Evolutionary conservation across 345 rosid genomes (phyloP), one percentile per base, ranked within the genome.

Genomic region (Clausena lansium): DNA sequence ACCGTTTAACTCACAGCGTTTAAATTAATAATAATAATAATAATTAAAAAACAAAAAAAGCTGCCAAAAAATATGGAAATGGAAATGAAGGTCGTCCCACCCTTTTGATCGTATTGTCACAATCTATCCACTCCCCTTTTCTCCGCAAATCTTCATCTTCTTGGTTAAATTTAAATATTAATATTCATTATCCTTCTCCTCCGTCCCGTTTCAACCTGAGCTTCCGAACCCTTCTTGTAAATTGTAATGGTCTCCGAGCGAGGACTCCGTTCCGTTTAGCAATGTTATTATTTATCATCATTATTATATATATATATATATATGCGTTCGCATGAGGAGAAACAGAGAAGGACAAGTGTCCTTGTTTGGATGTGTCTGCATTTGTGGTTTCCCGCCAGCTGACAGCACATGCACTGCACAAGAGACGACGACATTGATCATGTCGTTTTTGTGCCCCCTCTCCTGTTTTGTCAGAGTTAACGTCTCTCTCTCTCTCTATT

Each of bases 51-150:
- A 41, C 9, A 71, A 54, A 59, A 77, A 84, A 82, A 67, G 84
- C 87, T 84, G 89, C 81, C 58, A 75, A 71, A 79, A 83, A 15
- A 50, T 74, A 84, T 81, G 72, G 66, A 83, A 83, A 77, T 72
- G 82, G 82, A 86, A 81, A 81, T 81, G 58, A 78, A 78, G 75
- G 60, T 72, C 83, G 73, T 69, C 81, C 79, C 81, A 80, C 81
- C 50, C 83, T 78, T 67, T 33, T 76, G 38, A 41, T 80, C 47
- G 87, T 82, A 71, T 14, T 66, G 85, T 86, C 89, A 80, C 78
- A 52, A 73, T 86, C 78, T 39, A 73, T 86, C 89, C 74, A 67
- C 45, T 27, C 3, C 36, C 39, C 84, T 82, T 84, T 82, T 84
- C 78, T 59, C 86, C 82, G 82, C 85, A 84, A 75, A 75, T 77